Base-by-base conservation (phyloP, 768 basidiomycete genomes). In the Boletus fagicola region DNA sequence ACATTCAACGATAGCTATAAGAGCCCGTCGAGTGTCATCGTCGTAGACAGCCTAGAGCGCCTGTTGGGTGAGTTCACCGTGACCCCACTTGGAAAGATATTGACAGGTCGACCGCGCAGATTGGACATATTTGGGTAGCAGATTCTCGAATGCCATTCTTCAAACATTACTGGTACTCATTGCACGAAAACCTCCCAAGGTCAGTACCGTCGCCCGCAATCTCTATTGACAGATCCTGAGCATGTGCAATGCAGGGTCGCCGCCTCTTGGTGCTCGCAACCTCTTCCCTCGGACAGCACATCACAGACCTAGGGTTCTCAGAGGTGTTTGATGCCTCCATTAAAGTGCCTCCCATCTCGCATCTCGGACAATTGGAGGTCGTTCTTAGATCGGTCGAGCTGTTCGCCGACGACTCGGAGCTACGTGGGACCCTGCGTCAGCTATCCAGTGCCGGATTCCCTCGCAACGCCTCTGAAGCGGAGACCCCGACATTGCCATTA, bases 1-100 rank as follows among this genome's bases (percentile, higher is more conserved):
- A 83, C 94, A 35, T 99, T 99, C 73, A 79, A 81, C 48, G 97
- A 99, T 75, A 94, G 91, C 61, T 95, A 98, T 74, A 99, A 98
- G 82, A 94, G 92, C 78, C 95, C 96, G 8, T 71, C 95, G 58
- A 98, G 96, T 67, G 92, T 98, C 3, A 86, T 99, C 52, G 93
- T 99, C 10, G 88, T 99, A 13, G 97, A 99, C 68, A 94, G 87
- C 63, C 80, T 99, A 57, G 97, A 99, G 73, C 83, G 96, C 36
- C 75, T 99, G 54, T 79, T 99, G 49, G 95, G 94, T 94, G 45
- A 58, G 86, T 69, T 18, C 15, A 1, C 20, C 9, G 7, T 22
- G 36, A 38, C 11, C 40, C 28, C 33, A 13, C 53, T 51, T 22
- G 40, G 30, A 49, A 6, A 20, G 52, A 51, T 44, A 43, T 49